A percentile compares a stretch with the other conserved stretches of the same genome.
Evolutionary conservation across 305 asterid species (phyloP).

Genomic region (Fraxinus baroniana): DNA sequence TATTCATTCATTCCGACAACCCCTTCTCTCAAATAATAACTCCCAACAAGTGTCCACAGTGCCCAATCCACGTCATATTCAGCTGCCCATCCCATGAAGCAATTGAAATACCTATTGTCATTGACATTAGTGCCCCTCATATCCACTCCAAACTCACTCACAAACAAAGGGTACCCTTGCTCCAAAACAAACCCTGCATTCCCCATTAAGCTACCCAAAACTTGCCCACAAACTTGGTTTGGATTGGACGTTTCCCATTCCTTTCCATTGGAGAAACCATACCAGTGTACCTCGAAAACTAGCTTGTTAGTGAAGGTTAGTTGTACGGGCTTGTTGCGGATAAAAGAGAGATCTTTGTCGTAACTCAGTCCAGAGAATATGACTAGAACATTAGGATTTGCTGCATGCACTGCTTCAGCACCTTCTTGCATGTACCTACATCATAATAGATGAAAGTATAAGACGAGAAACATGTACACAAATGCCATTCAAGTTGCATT

Average conservation of each 20-base stretch:
- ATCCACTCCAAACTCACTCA: constrained; percentile 87
- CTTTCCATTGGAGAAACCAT: constrained; percentile 67
- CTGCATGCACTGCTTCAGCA: constrained; percentile 87
- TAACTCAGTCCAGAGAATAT: constrained; percentile 72
- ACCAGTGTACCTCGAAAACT: constrained; percentile 85
- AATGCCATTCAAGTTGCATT: not conserved
- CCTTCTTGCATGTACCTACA: constrained; percentile 77
- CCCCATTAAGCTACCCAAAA: constrained; percentile 38
- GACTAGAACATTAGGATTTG: constrained; percentile 63
- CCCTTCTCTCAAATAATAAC: constrained; percentile 75
- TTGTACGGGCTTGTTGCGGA: constrained; percentile 38
- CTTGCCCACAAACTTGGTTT: constrained; percentile 71
- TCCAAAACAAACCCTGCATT: constrained; percentile 61
- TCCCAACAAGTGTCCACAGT: constrained; percentile 79
- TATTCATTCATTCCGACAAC: constrained; percentile 60
- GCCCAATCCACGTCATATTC: constrained; percentile 86
- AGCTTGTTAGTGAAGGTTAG: constrained; percentile 59
- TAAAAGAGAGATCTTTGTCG: constrained; percentile 72
- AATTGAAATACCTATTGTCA: constrained; percentile 78
- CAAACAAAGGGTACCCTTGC: constrained; percentile 81
- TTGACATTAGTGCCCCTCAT: constrained; percentile 78
- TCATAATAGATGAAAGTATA: not conserved
- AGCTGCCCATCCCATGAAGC: constrained; percentile 93
- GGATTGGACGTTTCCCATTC: constrained; percentile 67
- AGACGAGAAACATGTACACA: not conserved